A percentile compares a stretch with the other conserved stretches of the same genome.
Conservation (phyloP, 2,329 filamentous ascomycete genomes). For the Hymenoscyphus salicellus region DNA sequence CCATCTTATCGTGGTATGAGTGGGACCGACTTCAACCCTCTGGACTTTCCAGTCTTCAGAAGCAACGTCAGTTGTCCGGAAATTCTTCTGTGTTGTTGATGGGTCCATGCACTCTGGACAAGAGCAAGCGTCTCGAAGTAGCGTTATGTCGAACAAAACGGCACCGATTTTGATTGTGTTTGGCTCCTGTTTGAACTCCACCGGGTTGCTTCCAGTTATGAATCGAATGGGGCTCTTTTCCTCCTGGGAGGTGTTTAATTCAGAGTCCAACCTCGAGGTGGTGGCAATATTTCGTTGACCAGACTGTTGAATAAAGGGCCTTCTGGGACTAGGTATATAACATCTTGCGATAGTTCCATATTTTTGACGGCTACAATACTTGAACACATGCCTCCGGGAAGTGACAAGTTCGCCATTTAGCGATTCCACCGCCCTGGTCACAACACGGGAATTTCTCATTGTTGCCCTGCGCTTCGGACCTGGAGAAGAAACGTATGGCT, state of each 20-base stretch:
- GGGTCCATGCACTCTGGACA: constrained; percentile 57
- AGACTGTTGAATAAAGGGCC: not conserved
- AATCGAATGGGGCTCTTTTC: not conserved
- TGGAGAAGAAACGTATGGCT: no score
- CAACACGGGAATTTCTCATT: no score
- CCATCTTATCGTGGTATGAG: constrained; percentile 48
- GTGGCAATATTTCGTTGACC: not conserved
- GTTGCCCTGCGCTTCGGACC: no score
- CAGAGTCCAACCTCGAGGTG: not conserved
- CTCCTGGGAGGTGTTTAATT: not conserved
- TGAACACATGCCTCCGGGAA: not conserved
- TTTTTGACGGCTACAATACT: not conserved
- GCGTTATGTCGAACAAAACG: constrained; percentile 20
- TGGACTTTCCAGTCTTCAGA: not conserved
- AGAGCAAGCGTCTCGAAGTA: constrained; percentile 56
- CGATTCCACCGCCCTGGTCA: no score
- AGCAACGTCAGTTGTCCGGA: constrained; percentile 64
- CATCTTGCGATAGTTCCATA: no score
- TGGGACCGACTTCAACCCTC: not conserved
- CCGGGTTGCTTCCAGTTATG: not conserved
- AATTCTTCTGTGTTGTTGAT: constrained; percentile 60
- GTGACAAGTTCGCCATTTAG: no score
- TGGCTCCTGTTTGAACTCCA: not conserved
- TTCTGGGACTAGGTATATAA: no score
- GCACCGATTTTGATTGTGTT: not conserved